A percentile compares a stretch with the other conserved stretches of the same genome.
phyloP scores from a whole-genome alignment of 1,284 basidiomycete genomes.

The Bjerkandera adusta region DNA sequence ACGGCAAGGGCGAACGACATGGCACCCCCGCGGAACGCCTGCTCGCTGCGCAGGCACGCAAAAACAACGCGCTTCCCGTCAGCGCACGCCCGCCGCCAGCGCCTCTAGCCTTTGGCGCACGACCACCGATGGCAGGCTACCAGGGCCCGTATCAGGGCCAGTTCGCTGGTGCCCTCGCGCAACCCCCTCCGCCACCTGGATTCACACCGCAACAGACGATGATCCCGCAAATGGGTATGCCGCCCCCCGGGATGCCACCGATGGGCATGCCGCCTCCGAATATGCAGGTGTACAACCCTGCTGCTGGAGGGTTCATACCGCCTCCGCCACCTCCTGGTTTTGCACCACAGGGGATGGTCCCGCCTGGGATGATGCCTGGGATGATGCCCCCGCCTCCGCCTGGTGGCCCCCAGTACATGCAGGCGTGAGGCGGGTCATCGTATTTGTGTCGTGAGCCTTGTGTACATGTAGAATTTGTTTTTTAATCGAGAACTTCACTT shows the following conservation, averaged over 20 bases:
- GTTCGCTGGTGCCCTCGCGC: constrained; percentile 79
- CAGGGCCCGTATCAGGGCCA: constrained; percentile 82
- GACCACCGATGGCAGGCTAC: constrained; percentile 60
- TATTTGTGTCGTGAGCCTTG: not conserved
- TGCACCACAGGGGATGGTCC: constrained; percentile 35
- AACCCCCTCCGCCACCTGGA: constrained; percentile 61
- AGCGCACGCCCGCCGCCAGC: constrained; percentile 67
- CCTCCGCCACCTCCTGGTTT: constrained; percentile 64
- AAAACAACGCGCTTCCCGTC: constrained; percentile 86
- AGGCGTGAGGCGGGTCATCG: constrained; percentile 15
- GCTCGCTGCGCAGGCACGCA: constrained; percentile 92
- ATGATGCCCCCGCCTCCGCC: constrained; percentile 33
- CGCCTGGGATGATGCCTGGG: constrained; percentile 23
- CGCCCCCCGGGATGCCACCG: constrained; percentile 27
- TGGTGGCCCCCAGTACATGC: constrained; percentile 26
- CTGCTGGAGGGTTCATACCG: constrained; percentile 45
- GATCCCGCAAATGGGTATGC: constrained; percentile 34
- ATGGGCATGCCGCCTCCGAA: constrained; percentile 44
- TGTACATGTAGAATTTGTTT: too few relatives aligned
- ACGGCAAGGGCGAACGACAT: constrained; percentile 96
- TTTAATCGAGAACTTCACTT: too few relatives aligned
- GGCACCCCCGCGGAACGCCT: constrained; percentile 94
- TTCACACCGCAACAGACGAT: constrained; percentile 58
- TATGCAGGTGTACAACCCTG: constrained; percentile 40
- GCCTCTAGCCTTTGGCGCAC: constrained; percentile 63